These are phyloP conservation scores for Ascochyta lentis DNA, from an alignment of 2,329 filamentous ascomycete genomes.

Conservation along the genomic window DNA sequence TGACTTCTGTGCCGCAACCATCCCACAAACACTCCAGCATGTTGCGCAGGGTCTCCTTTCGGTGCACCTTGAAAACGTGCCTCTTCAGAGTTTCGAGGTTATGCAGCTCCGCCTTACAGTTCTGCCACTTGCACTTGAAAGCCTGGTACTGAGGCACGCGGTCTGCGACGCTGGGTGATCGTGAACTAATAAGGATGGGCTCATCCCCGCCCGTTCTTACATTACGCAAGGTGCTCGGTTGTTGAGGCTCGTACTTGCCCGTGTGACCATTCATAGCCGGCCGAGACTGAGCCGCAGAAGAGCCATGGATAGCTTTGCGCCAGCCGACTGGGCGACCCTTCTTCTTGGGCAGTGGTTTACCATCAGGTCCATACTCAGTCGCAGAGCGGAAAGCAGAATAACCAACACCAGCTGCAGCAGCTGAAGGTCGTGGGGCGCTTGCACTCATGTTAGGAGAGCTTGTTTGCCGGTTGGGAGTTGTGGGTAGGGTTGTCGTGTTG, in stretches of 20 bases:
- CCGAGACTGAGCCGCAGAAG: slow-evolving; percentile 32
- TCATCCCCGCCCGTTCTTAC: slow-evolving; percentile 24
- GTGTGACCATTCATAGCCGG: slow-evolving; percentile 32
- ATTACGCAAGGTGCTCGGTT: slow-evolving; percentile 38
- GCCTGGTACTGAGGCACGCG: slow-evolving; percentile 51
- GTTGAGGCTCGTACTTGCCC: slow-evolving; percentile 22
- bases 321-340: slow-evolving; percentile 58
- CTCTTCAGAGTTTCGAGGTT: slow-evolving; percentile 66
- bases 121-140: slow-evolving; percentile 65
- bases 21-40: slow-evolving; percentile 56
- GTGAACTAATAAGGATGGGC: slow-evolving; percentile 36
- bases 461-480: slow-evolving; percentile 24
- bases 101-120: slow-evolving; percentile 65
- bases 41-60: slow-evolving; percentile 42
- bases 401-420: slow-evolving; percentile 36
- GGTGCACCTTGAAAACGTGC: slow-evolving; percentile 65
- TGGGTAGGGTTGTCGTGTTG: slow-evolving; percentile 16
- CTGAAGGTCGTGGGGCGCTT: slow-evolving; percentile 28
- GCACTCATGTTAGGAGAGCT: slow-evolving; percentile 32
- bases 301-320: slow-evolving; percentile 57
- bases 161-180: slow-evolving; percentile 39
- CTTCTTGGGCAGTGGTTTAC: slow-evolving; percentile 50
- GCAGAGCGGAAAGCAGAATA: slow-evolving; percentile 52
- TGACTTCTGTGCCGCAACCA: slow-evolving; percentile 46
- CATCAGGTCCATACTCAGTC: slow-evolving; percentile 40